A percentile compares a stretch with the other conserved stretches of the same genome.
Evolutionary conservation across 23 red algal species (phyloP).

Genomic region (Gracilariopsis chorda): DNA sequence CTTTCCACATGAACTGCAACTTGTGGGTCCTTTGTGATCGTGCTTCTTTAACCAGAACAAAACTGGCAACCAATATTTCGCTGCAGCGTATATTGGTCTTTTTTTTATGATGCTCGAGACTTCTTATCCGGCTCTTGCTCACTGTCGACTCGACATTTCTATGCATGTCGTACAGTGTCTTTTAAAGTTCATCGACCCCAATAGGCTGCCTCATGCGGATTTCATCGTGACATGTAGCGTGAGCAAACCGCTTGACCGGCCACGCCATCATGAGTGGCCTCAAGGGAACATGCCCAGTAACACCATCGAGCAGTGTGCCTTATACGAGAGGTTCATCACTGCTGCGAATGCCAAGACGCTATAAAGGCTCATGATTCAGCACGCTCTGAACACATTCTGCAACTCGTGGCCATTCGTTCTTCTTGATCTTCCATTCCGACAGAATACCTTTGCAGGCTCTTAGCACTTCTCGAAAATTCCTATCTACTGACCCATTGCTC

Average conservation of each 20-base stretch:
- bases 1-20: no score
- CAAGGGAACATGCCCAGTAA: neutral
- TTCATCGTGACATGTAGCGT: no score
- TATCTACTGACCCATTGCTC: slow-evolving; percentile 13
- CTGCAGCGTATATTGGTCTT: no score
- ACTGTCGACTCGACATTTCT: no score
- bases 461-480: neutral
- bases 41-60: no score
- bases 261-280: neutral
- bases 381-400: neutral
- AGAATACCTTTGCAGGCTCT: neutral
- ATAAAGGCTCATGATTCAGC: neutral
- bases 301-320: neutral
- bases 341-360: neutral
- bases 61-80: no score
- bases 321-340: neutral
- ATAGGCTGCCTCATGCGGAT: no score
- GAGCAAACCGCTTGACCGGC: neutral
- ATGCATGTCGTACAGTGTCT: no score
- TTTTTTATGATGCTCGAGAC: no score
- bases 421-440: neutral
- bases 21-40: no score
- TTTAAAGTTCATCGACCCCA: no score
- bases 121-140: no score
- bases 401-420: slow-evolving; percentile 11